A percentile compares a stretch with the other conserved stretches of the same genome.
These are phyloP conservation scores for Backusella australiensis DNA, from an alignment of 192 early-diverging fungal genomes.

Conservation along the genomic window DNA sequence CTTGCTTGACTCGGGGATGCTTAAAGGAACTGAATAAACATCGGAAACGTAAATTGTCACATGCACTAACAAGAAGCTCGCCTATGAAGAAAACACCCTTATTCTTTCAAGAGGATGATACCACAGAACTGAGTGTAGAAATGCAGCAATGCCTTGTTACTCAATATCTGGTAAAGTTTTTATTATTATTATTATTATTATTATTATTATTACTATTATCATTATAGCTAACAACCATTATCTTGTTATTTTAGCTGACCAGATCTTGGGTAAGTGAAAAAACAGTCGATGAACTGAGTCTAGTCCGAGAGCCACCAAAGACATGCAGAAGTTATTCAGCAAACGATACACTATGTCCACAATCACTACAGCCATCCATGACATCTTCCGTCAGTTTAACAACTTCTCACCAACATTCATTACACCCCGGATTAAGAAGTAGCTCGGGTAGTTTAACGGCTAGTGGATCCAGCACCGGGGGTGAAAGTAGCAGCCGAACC, in stretches of 20 bases:
- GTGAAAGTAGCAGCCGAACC: constrained; percentile 19
- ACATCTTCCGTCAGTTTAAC: constrained; percentile 2
- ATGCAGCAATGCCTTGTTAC: constrained; percentile 53
- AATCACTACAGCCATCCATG: not conserved
- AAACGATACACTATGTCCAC: not conserved
- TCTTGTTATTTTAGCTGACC: constrained; percentile 37
- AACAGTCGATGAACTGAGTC: constrained; percentile 72
- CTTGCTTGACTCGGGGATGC: constrained; percentile 35
- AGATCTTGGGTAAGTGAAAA: constrained; percentile 69
- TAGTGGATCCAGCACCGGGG: constrained; percentile 15
- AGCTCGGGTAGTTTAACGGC: constrained; percentile 17
- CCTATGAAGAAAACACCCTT: constrained; percentile 32
- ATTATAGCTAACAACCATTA: not conserved
- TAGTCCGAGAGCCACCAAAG: constrained; percentile 58
- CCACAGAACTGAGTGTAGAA: constrained; percentile 33
- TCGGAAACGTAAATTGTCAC: constrained; percentile 39
- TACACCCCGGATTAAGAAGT: not conserved
- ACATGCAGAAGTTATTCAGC: not conserved
- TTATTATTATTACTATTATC: not conserved
- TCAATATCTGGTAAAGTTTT: constrained; percentile 59
- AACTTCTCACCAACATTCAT: not conserved
- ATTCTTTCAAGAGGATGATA: constrained; percentile 42
- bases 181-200: not conserved
- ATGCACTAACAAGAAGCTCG: constrained; percentile 44
- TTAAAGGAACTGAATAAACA: constrained; percentile 48